Base-by-base conservation (phyloP, 441 rosid species). In the Populus hybrid region DNA sequence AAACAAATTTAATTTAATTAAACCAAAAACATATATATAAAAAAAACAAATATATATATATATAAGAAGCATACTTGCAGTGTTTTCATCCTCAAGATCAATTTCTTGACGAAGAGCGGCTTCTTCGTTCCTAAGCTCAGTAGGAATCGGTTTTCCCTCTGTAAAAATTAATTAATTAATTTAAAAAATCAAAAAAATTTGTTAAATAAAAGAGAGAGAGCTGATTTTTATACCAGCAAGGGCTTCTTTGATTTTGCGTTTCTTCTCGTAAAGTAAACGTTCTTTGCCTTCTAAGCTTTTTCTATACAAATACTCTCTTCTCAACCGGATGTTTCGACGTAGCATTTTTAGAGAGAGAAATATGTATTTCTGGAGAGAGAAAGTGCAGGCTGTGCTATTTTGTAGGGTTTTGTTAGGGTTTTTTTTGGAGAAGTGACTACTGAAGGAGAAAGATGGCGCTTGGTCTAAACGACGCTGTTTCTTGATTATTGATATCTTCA, bases 271-370 rank as follows among this genome's bases (percentile, higher is more conserved):
- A 12, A 85, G 84, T 81, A 79, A 67, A 57, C 97, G 88, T 80
- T 94, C 97, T 75, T 92, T 93, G 69, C 98, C 95, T 87, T 95
- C 99, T 84, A 95, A 88, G 79, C 88, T 96, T 82, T 96, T 96
- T 79, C 93, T 77, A 85, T 91, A 94, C 79, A 96, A 77, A 82
- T 89, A 95, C 82, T 95, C 98, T 42, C 93, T 86, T 72, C 94
- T 85, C 77, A 90, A 77, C 70, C 98, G 82, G 12, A 90, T 81
- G 83, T 93, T 91, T 70, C 98, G 86, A 4, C 96, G 91, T 79
- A 86, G 80, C 96, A 93, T 92, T 64, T n/a, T 30, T 67, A 67
- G 65, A 67, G 1, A 42, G 12, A 40, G 50, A 42, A 3, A 42
- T 5, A 10, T 10, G 46, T 40, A 8, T 8, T 40, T 40, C 14